Evolutionary conservation across 305 asterid genomes (phyloP).

Genomic region (Petunia hybrid): DNA sequence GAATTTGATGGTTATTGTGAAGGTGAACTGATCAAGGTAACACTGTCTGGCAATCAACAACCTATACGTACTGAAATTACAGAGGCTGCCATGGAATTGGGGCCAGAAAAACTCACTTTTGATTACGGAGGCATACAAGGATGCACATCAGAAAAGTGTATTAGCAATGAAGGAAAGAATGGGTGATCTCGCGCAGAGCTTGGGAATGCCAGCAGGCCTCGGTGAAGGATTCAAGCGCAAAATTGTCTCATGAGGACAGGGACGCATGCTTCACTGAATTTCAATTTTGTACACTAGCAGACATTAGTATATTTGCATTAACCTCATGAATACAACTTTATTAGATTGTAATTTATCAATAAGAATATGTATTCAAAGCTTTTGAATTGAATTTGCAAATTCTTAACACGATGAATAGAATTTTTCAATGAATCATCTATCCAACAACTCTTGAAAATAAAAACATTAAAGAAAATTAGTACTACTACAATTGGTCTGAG

Average conservation of each 20-base stretch:
- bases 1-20: slow-evolving; percentile 97
- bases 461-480: too few relatives aligned
- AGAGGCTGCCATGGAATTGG: slow-evolving; percentile 96
- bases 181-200: slow-evolving; percentile 92
- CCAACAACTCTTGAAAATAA: neutral
- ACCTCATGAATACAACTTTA: neutral
- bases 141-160: slow-evolving; percentile 95
- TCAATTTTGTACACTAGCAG: slow-evolving; percentile 32
- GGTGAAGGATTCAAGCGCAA: slow-evolving; percentile 44
- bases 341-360: neutral
- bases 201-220: slow-evolving; percentile 84
- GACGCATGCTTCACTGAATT: neutral
- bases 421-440: slow-evolving; percentile 4
- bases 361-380: neutral
- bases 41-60: slow-evolving; percentile 91
- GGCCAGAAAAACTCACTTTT: slow-evolving; percentile 80
- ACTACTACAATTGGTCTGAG: too few relatives aligned
- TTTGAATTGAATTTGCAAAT: neutral
- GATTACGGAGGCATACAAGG: slow-evolving; percentile 90
- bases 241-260: neutral
- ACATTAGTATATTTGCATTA: neutral
- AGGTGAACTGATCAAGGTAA: slow-evolving; percentile 92
- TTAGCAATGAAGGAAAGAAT: slow-evolving; percentile 94
- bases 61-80: slow-evolving; percentile 94
- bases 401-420: neutral